Evolutionary conservation across 768 basidiomycete genomes (phyloP).

Genomic region (Leccinum sublutescens): DNA sequence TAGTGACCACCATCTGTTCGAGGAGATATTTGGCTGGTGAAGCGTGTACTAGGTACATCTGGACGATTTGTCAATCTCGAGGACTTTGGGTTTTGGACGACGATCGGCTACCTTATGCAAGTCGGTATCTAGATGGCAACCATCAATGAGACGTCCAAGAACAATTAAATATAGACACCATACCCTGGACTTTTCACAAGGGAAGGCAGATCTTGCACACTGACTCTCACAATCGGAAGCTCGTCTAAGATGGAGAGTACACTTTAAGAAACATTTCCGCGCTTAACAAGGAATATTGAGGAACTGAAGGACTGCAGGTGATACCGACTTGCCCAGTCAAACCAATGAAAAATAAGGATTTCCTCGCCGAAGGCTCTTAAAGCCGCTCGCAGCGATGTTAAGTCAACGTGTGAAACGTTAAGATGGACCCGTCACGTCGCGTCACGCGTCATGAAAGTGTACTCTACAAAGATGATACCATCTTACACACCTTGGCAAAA

Average conservation of each 20-base stretch:
- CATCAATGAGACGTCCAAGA: slow-evolving; percentile 1
- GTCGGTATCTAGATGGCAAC: slow-evolving; percentile 44
- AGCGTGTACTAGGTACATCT: slow-evolving; percentile 79
- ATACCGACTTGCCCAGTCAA: slow-evolving; percentile 67
- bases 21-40: slow-evolving; percentile 65
- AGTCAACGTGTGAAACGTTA: slow-evolving; percentile 41
- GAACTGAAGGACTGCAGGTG: background rate
- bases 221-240: slow-evolving; percentile 61
- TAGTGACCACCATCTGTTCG: slow-evolving; percentile 44
- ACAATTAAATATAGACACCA: slow-evolving; percentile 9
- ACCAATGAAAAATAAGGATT: slow-evolving; percentile 74
- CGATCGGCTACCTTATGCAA: slow-evolving; percentile 48
- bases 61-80: background rate
- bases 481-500: too few species aligned
- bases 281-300: slow-evolving; percentile 38
- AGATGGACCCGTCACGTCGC: too few species aligned
- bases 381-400: slow-evolving; percentile 49
- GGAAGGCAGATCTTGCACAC: slow-evolving; percentile 52
- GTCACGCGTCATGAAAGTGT: too few species aligned
- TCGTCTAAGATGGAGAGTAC: slow-evolving; percentile 69
- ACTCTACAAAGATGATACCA: too few species aligned
- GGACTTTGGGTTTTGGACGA: background rate
- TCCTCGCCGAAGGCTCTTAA: slow-evolving; percentile 56
- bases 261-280: slow-evolving; percentile 81
- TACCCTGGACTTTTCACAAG: slow-evolving; percentile 55